These are phyloP conservation scores for Mycena filopes DNA, from an alignment of 768 basidiomycete species.

Conservation along the genomic window DNA sequence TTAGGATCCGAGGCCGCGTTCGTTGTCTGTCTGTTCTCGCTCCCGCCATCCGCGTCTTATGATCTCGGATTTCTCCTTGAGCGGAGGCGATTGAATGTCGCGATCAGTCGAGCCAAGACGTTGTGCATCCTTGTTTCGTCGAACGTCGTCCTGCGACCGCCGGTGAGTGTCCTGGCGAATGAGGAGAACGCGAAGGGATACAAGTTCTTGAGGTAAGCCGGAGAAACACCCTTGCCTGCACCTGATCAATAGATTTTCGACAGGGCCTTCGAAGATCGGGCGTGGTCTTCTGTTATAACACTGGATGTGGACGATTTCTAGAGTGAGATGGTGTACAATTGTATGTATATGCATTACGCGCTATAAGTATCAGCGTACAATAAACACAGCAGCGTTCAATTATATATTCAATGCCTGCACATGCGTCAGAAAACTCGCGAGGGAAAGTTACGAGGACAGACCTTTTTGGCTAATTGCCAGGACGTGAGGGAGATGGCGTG, in stretches of 20 bases:
- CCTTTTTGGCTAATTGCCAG: constrained; percentile 37
- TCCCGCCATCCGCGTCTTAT: constrained; percentile 48
- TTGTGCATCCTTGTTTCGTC: constrained; percentile 61
- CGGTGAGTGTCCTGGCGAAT: constrained; percentile 54
- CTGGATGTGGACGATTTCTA: constrained; percentile 49
- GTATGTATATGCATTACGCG: constrained; percentile 12
- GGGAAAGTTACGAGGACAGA: not conserved
- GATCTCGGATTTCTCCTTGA: constrained; percentile 59
- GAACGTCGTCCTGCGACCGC: constrained; percentile 54
- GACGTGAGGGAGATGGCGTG: constrained; percentile 39
- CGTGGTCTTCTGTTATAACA: constrained; percentile 55
- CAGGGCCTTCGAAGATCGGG: constrained; percentile 57
- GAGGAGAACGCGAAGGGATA: constrained; percentile 59
- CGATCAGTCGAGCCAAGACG: constrained; percentile 63
- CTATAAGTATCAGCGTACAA: constrained; percentile 5
- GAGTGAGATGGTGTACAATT: constrained; percentile 13
- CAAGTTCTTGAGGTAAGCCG: constrained; percentile 49
- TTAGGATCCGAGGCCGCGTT: constrained; percentile 65
- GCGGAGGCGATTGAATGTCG: constrained; percentile 61
- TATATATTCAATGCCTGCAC: constrained; percentile 20
- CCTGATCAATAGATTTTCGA: not conserved
- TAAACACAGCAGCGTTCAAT: constrained; percentile 1
- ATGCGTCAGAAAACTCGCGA: not conserved
- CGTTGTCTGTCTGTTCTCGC: constrained; percentile 63
- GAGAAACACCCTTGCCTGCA: not conserved